Evolutionary conservation across 768 basidiomycete species (phyloP).

Genomic region (Russula lepida): DNA sequence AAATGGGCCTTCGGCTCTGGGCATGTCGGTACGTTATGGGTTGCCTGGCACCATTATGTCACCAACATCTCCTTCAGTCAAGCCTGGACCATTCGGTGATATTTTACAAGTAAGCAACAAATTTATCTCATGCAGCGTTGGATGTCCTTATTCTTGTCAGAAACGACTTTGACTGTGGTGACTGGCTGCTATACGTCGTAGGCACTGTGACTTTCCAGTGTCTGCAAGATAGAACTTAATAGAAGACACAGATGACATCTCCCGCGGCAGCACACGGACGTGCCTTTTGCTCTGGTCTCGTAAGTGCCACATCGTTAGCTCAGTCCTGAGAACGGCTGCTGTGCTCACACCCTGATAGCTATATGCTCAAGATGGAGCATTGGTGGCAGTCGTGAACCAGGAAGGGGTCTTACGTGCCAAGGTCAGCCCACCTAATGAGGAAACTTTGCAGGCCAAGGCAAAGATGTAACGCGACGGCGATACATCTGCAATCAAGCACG

Average conservation of each 20-base stretch:
- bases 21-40: constrained; percentile 50
- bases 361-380: constrained; percentile 12
- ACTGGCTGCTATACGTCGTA: constrained; percentile 76
- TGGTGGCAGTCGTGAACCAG: constrained; percentile 17
- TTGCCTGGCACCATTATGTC: not conserved
- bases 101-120: constrained; percentile 58
- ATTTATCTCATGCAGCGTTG: not conserved
- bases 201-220: constrained; percentile 22
- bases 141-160: constrained; percentile 30
- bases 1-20: constrained; percentile 35
- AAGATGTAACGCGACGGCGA: constrained; percentile 11
- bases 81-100: constrained; percentile 73
- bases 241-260: not conserved
- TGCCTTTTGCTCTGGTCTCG: constrained; percentile 8
- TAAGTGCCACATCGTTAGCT: not conserved
- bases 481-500: not conserved
- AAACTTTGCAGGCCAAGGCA: constrained; percentile 1
- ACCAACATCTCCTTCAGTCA: constrained; percentile 35
- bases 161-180: constrained; percentile 65
- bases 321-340: not conserved
- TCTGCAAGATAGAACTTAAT: not conserved
- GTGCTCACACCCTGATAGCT: constrained; percentile 5
- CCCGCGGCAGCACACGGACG: constrained; percentile 8
- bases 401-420: constrained; percentile 18
- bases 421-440: not conserved